A percentile compares a stretch with the other conserved stretches of the same genome.
Conservation (phyloP, 1,139 yeast species). For the Sugiyamaella paludigena region DNA sequence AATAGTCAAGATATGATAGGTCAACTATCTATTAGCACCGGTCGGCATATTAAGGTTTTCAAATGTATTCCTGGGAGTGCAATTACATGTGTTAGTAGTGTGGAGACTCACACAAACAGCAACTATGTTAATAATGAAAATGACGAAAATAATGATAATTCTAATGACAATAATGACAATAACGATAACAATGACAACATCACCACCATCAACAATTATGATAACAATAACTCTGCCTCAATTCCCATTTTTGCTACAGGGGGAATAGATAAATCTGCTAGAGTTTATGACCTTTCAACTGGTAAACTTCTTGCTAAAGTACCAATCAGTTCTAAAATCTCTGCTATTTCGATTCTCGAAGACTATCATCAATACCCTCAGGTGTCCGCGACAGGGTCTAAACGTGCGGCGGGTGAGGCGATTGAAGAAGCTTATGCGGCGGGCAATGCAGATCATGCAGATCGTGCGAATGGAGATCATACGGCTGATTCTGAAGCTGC, state of each 20-base stretch:
- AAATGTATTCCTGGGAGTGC: slow-evolving; percentile 30
- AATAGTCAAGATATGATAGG: slow-evolving; percentile 33
- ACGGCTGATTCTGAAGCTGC: background rate
- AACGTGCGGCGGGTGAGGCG: no score
- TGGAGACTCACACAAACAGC: background rate
- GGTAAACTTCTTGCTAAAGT: slow-evolving; percentile 5
- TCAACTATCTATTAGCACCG: slow-evolving; percentile 23
- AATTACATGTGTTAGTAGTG: slow-evolving; percentile 6
- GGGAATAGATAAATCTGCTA: slow-evolving; percentile 6
- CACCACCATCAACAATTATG: background rate
- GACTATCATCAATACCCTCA: slow-evolving; percentile 1
- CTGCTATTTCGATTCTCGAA: slow-evolving; percentile 6
- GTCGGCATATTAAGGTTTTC: slow-evolving; percentile 22
- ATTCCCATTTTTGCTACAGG: slow-evolving; percentile 7
- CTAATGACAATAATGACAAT: slow-evolving; percentile 4
- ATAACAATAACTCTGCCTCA: background rate
- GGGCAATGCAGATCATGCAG: no score
- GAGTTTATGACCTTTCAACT: slow-evolving; percentile 2
- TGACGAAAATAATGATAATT: slow-evolving; percentile 11
- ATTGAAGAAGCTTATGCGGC: no score
- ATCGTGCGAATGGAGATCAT: no score
- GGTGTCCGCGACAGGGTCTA: no score
- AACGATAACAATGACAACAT: background rate
- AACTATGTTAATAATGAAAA: slow-evolving; percentile 4
- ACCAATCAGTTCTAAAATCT: background rate